Evolutionary conservation across 257 asterid species (phyloP).

Genomic region (Nicotiana otophora): DNA sequence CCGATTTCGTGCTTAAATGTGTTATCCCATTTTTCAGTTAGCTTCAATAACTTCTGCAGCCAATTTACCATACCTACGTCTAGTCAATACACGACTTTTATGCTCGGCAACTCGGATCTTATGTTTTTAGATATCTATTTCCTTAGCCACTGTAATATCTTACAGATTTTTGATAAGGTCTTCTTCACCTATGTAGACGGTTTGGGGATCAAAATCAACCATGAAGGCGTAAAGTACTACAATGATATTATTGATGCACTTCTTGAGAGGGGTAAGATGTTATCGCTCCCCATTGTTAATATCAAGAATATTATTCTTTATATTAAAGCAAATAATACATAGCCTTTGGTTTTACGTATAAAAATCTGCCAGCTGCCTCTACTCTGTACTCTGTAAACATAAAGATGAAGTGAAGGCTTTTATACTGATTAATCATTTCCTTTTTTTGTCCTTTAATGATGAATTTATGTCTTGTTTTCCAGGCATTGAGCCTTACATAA

Average conservation of each 20-base stretch:
- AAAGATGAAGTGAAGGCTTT: background rate
- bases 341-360: background rate
- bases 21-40: background rate
- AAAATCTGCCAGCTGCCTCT: background rate
- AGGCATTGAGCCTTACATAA: conserved; percentile 48
- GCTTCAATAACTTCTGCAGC: background rate
- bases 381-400: background rate
- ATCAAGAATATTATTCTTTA: background rate
- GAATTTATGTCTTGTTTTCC: conserved; percentile 17
- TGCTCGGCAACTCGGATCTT: background rate
- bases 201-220: conserved; percentile 38
- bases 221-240: conserved; percentile 46
- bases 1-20: background rate
- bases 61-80: background rate
- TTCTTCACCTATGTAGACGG: conserved; percentile 37
- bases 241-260: conserved; percentile 42
- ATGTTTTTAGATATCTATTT: background rate
- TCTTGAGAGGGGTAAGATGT: conserved; percentile 34
- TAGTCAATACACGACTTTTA: background rate
- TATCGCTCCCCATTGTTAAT: background rate
- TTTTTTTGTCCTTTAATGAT: background rate
- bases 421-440: background rate
- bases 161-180: background rate
- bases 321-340: background rate
- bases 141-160: conserved; percentile 7